These are phyloP conservation scores for Sporisorium iseilematis-ciliati DNA, from an alignment of 1,284 basidiomycete genomes.

Conservation along the genomic window DNA sequence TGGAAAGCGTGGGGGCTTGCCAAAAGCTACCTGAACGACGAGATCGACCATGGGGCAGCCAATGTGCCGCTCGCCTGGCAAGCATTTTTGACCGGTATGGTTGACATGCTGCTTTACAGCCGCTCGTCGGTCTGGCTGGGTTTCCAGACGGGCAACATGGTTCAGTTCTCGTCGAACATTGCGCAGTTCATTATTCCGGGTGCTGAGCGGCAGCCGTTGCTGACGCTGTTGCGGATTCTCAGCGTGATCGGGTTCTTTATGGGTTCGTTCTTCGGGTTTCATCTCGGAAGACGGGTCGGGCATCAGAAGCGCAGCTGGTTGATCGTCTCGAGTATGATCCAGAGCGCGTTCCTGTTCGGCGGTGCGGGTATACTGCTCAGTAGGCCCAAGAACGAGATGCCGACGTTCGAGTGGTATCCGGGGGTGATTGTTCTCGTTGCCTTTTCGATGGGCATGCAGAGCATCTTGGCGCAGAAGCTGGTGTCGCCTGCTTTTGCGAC, in stretches of 20 bases:
- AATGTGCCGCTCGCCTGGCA: slow-evolving; percentile 60
- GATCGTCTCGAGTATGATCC: slow-evolving; percentile 48
- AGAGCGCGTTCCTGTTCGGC: slow-evolving; percentile 53
- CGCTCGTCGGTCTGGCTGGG: slow-evolving; percentile 57
- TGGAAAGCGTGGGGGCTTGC: slow-evolving; percentile 33
- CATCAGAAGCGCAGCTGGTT: slow-evolving; percentile 54
- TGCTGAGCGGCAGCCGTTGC: slow-evolving; percentile 41
- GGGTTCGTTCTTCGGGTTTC: slow-evolving; percentile 49
- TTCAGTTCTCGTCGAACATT: slow-evolving; percentile 61
- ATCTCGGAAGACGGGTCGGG: slow-evolving; percentile 39
- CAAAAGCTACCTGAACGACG: slow-evolving; percentile 48
- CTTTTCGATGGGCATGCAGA: slow-evolving; percentile 61
- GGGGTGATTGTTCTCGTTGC: slow-evolving; percentile 50
- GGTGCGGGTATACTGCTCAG: slow-evolving; percentile 57
- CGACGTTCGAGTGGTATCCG: slow-evolving; percentile 57
- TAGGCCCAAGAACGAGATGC: slow-evolving; percentile 47
- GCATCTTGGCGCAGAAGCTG: slow-evolving; percentile 59
- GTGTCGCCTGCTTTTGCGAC: slow-evolving; percentile 61
- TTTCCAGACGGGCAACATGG: slow-evolving; percentile 65
- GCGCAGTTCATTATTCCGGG: slow-evolving; percentile 61
- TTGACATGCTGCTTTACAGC: slow-evolving; percentile 60
- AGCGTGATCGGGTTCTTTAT: slow-evolving; percentile 56
- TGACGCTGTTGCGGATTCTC: slow-evolving; percentile 53
- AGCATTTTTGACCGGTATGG: slow-evolving; percentile 57
- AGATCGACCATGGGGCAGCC: slow-evolving; percentile 53